Evolutionary conservation across 2,329 filamentous ascomycete species (phyloP).

Genomic region (Domatiomyces catenatus): DNA sequence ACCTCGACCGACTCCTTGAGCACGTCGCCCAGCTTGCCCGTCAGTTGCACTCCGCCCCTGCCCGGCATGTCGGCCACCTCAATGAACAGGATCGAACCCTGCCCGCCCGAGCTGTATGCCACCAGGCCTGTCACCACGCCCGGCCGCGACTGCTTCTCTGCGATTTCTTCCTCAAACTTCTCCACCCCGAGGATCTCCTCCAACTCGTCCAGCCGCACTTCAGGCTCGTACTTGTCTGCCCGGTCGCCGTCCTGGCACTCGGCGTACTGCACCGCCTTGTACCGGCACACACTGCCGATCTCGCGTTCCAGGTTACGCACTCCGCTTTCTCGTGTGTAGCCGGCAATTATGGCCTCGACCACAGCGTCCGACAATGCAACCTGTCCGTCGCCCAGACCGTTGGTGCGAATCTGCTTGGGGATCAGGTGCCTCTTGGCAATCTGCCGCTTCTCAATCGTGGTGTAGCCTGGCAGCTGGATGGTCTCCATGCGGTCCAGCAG

Average conservation of each 20-base stretch:
- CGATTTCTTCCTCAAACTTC: constrained; percentile 87
- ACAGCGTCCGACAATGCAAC: constrained; percentile 67
- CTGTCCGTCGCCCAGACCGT: constrained; percentile 64
- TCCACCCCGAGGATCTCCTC: constrained; percentile 87
- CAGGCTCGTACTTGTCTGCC: constrained; percentile 54
- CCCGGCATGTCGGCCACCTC: constrained; percentile 97
- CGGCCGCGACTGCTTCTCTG: constrained; percentile 65
- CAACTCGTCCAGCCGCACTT: constrained; percentile 62
- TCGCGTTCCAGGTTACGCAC: constrained; percentile 94
- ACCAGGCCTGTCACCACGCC: constrained; percentile 94
- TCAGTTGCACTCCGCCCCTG: constrained; percentile 78
- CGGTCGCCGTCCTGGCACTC: constrained; percentile 60
- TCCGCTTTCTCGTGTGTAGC: constrained; percentile 89
- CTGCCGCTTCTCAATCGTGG: constrained; percentile 88
- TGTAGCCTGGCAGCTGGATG: constrained; percentile 86
- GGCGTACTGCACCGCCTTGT: constrained; percentile 88
- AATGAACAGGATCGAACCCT: constrained; percentile 94
- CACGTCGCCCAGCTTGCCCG: constrained; percentile 89
- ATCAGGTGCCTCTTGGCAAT: constrained; percentile 89
- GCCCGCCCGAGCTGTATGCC: constrained; percentile 80
- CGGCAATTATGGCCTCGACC: constrained; percentile 86
- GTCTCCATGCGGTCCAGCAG: constrained; percentile 95
- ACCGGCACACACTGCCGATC: constrained; percentile 82
- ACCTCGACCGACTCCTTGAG: constrained; percentile 96
- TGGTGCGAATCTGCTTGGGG: constrained; percentile 84